Evolutionary conservation across 2,329 filamentous ascomycete genomes (phyloP).

Genomic region (Onygena corvina): DNA sequence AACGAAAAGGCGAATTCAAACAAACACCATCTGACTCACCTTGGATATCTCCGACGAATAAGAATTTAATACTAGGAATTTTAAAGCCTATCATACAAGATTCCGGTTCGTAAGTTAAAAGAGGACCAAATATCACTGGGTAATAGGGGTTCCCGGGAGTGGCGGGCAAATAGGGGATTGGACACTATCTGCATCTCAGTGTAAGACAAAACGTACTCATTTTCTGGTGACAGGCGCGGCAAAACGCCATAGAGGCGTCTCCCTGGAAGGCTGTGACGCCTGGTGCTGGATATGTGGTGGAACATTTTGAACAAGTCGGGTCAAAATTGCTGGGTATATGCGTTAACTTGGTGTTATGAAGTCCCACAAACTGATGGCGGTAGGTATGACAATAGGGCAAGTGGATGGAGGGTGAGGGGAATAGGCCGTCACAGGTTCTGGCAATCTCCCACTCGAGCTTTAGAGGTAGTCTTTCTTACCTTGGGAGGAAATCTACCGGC

Average conservation of each 20-base stretch:
- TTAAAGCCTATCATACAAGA: slow-evolving; percentile 45
- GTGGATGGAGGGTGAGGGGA: neutral
- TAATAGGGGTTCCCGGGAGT: neutral
- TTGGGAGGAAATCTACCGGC: slow-evolving; percentile 62
- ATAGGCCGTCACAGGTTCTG: neutral
- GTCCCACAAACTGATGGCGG: neutral
- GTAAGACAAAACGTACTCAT: slow-evolving; percentile 45
- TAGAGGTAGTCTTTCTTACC: slow-evolving; percentile 30
- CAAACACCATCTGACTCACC: slow-evolving; percentile 23
- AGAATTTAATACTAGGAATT: slow-evolving; percentile 65
- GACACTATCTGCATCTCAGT: neutral
- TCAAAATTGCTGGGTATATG: slow-evolving; percentile 42
- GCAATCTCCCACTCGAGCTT: neutral
- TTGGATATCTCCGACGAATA: slow-evolving; percentile 52
- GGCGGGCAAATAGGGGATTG: slow-evolving; percentile 2
- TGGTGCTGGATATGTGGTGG: slow-evolving; percentile 48
- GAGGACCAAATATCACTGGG: neutral
- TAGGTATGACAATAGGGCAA: slow-evolving; percentile 1
- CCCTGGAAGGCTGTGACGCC: slow-evolving; percentile 63
- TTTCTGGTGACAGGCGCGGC: slow-evolving; percentile 64
- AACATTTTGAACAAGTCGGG: slow-evolving; percentile 67
- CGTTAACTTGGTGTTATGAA: slow-evolving; percentile 36
- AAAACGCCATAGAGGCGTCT: slow-evolving; percentile 61
- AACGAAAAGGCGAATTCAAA: neutral
- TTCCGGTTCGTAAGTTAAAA: slow-evolving; percentile 7